Evolutionary conservation across 208 protist species (phyloP).

Genomic region (Leishmania gerbilli): DNA sequence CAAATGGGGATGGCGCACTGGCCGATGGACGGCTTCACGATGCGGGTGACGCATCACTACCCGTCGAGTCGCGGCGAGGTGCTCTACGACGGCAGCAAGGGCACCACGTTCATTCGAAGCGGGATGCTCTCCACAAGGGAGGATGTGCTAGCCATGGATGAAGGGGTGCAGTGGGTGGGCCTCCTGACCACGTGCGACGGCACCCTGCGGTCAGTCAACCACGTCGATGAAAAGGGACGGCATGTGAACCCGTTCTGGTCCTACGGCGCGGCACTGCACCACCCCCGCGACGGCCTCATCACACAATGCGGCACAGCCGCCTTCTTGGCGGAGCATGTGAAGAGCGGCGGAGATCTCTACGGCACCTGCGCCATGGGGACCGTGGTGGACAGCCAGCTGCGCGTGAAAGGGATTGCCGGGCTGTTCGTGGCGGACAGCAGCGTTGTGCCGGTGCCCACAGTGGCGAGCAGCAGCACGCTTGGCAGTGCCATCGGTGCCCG

Average conservation of each 20-base stretch:
- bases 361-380: slow-evolving; percentile 76
- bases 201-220: slow-evolving; percentile 45
- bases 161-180: slow-evolving; percentile 76
- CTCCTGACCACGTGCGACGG: slow-evolving; percentile 43
- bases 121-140: slow-evolving; percentile 49
- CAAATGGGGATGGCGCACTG: slow-evolving; percentile 44
- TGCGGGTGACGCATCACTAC: slow-evolving; percentile 76
- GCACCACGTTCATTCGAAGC: slow-evolving; percentile 34
- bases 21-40: slow-evolving; percentile 57
- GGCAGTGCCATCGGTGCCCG: slow-evolving; percentile 61
- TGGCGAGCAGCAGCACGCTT: slow-evolving; percentile 57
- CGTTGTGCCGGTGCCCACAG: slow-evolving; percentile 73
- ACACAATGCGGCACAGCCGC: slow-evolving; percentile 56
- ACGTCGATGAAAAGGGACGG: slow-evolving; percentile 34
- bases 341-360: slow-evolving; percentile 47
- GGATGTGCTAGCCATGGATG: slow-evolving; percentile 73
- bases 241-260: slow-evolving; percentile 56
- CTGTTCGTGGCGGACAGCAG: slow-evolving; percentile 68
- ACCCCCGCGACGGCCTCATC: slow-evolving; percentile 41
- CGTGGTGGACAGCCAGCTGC: slow-evolving; percentile 58
- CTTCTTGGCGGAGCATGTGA: slow-evolving; percentile 55
- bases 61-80: slow-evolving; percentile 61
- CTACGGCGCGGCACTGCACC: slow-evolving; percentile 38
- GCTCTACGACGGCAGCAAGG: slow-evolving; percentile 12
- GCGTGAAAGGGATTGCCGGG: slow-evolving; percentile 58